Percentiles rank a stretch among this genome's conserved stretches.
Evolutionary conservation across 1,284 basidiomycete genomes (phyloP).

Genomic region (Quambalaria eucalypti): DNA sequence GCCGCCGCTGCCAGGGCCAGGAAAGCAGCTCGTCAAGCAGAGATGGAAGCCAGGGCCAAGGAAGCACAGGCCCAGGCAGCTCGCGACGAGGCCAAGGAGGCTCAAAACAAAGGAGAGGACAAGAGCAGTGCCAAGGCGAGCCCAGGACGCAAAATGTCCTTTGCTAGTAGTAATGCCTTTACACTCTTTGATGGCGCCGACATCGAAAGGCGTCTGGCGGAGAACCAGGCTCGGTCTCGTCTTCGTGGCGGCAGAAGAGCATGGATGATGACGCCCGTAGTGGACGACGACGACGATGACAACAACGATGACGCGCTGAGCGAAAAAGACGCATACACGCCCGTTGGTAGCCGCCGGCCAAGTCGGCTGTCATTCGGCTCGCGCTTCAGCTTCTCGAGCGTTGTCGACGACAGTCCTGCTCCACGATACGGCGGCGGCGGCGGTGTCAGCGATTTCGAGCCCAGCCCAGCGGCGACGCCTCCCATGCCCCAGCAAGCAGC

Average conservation of each 20-base stretch:
- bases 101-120: conserved; percentile 10
- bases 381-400: conserved; percentile 7
- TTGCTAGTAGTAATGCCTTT: conserved; percentile 22
- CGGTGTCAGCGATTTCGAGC: conserved; percentile 3
- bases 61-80: conserved; percentile 19
- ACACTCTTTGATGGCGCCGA: conserved; percentile 23
- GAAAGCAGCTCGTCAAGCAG: conserved; percentile 29
- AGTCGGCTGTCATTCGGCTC: conserved; percentile 7
- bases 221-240: conserved; percentile 37
- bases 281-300: conserved; percentile 33
- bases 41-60: conserved; percentile 19
- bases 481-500: conserved; percentile 7
- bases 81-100: conserved; percentile 9
- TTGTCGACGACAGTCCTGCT: conserved; percentile 1
- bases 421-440: not conserved
- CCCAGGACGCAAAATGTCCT: conserved; percentile 22
- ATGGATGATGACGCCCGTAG: conserved; percentile 40
- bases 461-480: conserved; percentile 9
- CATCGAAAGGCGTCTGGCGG: conserved; percentile 29
- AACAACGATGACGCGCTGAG: conserved; percentile 12
- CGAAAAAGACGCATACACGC: conserved; percentile 39
- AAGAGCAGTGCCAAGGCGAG: conserved; percentile 23
- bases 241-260: conserved; percentile 31
- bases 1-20: conserved; percentile 35
- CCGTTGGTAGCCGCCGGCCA: conserved; percentile 27